A percentile compares a stretch with the other conserved stretches of the same genome.
phyloP scores from a whole-genome alignment of 73 alveolate species.

The Diophrys sp. region DNA sequence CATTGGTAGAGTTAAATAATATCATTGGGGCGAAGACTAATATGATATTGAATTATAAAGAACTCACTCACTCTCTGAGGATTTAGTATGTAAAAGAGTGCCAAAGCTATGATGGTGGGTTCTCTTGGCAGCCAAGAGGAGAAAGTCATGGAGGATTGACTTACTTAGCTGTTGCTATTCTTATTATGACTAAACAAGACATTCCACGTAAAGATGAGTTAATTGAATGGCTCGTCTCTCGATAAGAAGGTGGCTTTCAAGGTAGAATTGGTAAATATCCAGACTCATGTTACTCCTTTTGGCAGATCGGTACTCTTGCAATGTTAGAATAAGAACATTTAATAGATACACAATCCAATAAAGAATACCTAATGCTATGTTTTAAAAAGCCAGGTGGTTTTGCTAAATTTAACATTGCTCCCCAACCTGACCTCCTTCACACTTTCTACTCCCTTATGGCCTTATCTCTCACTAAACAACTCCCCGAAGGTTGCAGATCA shows the following conservation, averaged over 20 bases:
- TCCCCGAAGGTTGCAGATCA: too few species aligned
- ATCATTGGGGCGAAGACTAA: too few species aligned
- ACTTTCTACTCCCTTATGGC: slow-evolving; percentile 4
- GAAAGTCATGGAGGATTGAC: slow-evolving; percentile 36
- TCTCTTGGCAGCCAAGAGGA: neutral
- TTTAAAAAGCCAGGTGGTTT: slow-evolving; percentile 2
- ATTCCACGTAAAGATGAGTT: slow-evolving; percentile 12
- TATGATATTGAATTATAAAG: too few species aligned
- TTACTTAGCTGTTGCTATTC: slow-evolving; percentile 26
- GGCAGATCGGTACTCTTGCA: slow-evolving; percentile 13
- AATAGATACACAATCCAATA: neutral
- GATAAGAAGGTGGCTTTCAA: slow-evolving; percentile 22
- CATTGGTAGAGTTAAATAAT: too few species aligned
- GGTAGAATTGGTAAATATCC: slow-evolving; percentile 27
- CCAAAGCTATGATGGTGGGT: slow-evolving; percentile 32
- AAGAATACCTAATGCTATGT: neutral
- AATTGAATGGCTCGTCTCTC: slow-evolving; percentile 18
- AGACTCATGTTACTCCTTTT: slow-evolving; percentile 28
- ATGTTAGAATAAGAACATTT: slow-evolving; percentile 8
- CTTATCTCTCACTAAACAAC: neutral
- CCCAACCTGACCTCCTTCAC: slow-evolving; percentile 4
- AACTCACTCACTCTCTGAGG: too few species aligned
- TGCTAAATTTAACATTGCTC: neutral
- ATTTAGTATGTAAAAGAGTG: too few species aligned
- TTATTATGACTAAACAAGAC: neutral